Evolutionary conservation across 129 eudicot genomes (phyloP).

Genomic region (Glebionis coronaria): DNA sequence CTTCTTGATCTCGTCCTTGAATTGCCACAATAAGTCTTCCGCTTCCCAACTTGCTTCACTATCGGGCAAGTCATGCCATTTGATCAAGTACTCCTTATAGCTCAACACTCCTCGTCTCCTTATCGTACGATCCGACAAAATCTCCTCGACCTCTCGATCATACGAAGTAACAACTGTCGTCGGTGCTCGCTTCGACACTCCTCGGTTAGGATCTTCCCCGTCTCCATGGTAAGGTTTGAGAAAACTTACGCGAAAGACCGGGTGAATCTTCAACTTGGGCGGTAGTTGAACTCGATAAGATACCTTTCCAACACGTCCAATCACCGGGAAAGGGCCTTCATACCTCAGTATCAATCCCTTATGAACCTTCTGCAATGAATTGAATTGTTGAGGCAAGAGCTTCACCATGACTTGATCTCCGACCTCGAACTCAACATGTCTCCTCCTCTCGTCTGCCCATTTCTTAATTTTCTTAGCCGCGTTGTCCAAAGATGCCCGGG

Average conservation of each 20-base stretch:
- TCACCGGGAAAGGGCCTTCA: background rate
- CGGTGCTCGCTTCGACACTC: too few relatives aligned
- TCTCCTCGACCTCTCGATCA: too few relatives aligned
- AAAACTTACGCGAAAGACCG: background rate
- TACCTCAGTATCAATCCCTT: background rate
- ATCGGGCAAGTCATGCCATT: too few relatives aligned
- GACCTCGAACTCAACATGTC: background rate
- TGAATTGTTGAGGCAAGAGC: background rate
- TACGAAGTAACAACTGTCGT: too few relatives aligned
- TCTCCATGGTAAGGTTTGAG: background rate
- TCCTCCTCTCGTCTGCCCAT: background rate
- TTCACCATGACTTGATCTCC: slow-evolving; percentile 8
- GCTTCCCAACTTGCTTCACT: too few relatives aligned
- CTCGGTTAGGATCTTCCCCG: background rate
- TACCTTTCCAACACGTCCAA: background rate
- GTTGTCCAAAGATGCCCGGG: background rate
- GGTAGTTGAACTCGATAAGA: background rate
- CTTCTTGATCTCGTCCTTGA: too few relatives aligned
- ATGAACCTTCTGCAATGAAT: background rate
- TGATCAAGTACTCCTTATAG: too few relatives aligned
- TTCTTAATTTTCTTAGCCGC: background rate
- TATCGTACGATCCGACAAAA: too few relatives aligned
- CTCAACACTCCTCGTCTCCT: too few relatives aligned
- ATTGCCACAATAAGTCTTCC: too few relatives aligned
- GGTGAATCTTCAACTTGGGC: background rate